Evolutionary conservation across 1,284 basidiomycete species (phyloP), one percentile per base, ranked within the genome.

Genomic region (Rhodotorula sp.): DNA sequence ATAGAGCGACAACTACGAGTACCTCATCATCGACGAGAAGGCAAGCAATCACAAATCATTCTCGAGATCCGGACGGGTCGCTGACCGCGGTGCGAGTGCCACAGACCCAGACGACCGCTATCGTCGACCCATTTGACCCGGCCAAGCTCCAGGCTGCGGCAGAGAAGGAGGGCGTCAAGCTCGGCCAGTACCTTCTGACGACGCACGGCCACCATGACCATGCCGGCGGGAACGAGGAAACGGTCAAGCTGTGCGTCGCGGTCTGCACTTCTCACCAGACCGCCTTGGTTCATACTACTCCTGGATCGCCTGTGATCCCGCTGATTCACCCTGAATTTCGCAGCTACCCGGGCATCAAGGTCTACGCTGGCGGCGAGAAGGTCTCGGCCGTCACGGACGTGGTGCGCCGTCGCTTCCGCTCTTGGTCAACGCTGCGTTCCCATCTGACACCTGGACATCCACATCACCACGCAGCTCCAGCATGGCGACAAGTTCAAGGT

Each of bases 311-410:
- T 34, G 34, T 34, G 34, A 5, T 34, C 34, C 34, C 34, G 34
- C 34, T 34, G 34, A 34, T 34, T 5, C 34, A 34, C 34, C 34
- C 34, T 2, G 5, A 34, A 34, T 5, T 41, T 49, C 46, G 48
- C 34, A 74, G 72, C n/a, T 91, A 86, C 80, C 90, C 91, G 0
- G 84, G 83, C 53, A 85, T 86, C 17, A 88, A 89, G 46, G 90
- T 96, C 67, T 95, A 91, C 77, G 95, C 91, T 5, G 96, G 96
- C 8, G 93, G 91, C 67, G 80, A 88, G 25, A 83, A 89, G 75
- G 85, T 91, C 27, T 87, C 86, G 0, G 88, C 88, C 0, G 82
- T 93, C 55, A 91, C 90, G 19, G 83, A 88, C 8, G 81, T 90
- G 21, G 90, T 97, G 71, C 87, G 72, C 21, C 25, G 16, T 53